Evolutionary conservation across 2,329 filamentous ascomycete genomes (phyloP).

Genomic region (Diaporthe eres): DNA sequence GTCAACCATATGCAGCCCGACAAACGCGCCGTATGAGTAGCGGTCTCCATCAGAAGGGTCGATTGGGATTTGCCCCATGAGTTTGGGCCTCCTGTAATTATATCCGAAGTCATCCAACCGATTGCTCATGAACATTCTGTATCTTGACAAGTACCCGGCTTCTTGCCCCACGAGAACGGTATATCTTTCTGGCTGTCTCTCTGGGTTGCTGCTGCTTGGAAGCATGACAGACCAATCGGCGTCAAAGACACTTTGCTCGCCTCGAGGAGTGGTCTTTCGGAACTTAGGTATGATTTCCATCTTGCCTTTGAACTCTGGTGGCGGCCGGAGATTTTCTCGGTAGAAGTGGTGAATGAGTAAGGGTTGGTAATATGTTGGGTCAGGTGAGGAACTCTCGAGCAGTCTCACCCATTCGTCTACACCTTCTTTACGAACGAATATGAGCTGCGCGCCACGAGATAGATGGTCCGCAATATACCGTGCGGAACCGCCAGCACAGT

Average conservation of each 20-base stretch:
- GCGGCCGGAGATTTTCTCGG: not conserved
- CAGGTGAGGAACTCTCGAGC: not conserved
- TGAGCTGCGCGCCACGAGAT: not conserved
- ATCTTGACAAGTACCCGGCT: not conserved
- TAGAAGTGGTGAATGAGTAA: slow-evolving; percentile 4
- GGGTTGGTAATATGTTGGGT: not conserved
- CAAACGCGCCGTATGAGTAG: slow-evolving; percentile 1
- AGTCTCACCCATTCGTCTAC: slow-evolving; percentile 9
- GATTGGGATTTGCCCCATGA: not conserved
- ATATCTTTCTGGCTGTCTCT: not conserved
- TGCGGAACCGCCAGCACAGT: not conserved
- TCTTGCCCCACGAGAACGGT: not conserved
- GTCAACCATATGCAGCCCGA: slow-evolving; percentile 1
- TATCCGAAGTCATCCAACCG: slow-evolving; percentile 6
- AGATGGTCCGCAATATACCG: not conserved
- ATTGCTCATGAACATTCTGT: not conserved
- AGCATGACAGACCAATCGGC: not conserved
- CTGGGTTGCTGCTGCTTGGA: not conserved
- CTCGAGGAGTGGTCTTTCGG: not conserved
- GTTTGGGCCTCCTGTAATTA: not conserved
- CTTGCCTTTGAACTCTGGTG: slow-evolving; percentile 4
- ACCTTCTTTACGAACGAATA: slow-evolving; percentile 1
- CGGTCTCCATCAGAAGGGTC: not conserved
- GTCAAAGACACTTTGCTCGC: slow-evolving; percentile 12
- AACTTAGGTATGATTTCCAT: not conserved